These are phyloP conservation scores for Citrullus amarus DNA, from an alignment of 306 rosid species.

Conservation along the genomic window DNA sequence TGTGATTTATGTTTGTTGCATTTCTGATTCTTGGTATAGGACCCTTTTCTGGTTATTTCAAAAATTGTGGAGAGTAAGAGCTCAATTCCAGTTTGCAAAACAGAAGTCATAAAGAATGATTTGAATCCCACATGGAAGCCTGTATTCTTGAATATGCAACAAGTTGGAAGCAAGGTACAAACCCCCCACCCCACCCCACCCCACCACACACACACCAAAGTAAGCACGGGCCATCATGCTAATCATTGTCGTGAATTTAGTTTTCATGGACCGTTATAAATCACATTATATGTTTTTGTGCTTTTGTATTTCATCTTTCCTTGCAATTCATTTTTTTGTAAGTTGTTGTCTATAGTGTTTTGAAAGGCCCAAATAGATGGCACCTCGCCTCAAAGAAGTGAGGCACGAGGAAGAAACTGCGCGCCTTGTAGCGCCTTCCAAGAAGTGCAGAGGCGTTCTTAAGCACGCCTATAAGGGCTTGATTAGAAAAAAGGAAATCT, in stretches of 20 bases:
- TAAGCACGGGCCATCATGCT: background rate
- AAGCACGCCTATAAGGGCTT: too few relatives aligned
- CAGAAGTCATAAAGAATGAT: conserved; percentile 86
- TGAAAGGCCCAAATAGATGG: too few relatives aligned
- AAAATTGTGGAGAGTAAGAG: conserved; percentile 58
- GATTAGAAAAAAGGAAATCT: too few relatives aligned
- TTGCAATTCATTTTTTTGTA: background rate
- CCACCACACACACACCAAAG: background rate
- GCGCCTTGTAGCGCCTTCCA: too few relatives aligned
- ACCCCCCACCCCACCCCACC: background rate
- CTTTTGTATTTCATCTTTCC: background rate
- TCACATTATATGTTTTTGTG: background rate
- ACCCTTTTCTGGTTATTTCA: conserved; percentile 78
- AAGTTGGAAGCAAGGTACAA: conserved; percentile 93
- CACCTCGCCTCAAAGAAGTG: too few relatives aligned
- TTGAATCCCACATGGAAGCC: conserved; percentile 80
- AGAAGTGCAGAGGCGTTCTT: too few relatives aligned
- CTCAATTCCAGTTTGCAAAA: conserved; percentile 79
- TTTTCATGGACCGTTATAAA: background rate
- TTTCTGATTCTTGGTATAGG: conserved; percentile 45
- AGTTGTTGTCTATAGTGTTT: background rate
- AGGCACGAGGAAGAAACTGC: too few relatives aligned
- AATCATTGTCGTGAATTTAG: background rate
- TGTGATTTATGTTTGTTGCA: background rate
- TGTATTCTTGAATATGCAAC: conserved; percentile 75